Conservation (phyloP, 2,329 filamentous ascomycete genomes). For the Talaromyces piceae region DNA sequence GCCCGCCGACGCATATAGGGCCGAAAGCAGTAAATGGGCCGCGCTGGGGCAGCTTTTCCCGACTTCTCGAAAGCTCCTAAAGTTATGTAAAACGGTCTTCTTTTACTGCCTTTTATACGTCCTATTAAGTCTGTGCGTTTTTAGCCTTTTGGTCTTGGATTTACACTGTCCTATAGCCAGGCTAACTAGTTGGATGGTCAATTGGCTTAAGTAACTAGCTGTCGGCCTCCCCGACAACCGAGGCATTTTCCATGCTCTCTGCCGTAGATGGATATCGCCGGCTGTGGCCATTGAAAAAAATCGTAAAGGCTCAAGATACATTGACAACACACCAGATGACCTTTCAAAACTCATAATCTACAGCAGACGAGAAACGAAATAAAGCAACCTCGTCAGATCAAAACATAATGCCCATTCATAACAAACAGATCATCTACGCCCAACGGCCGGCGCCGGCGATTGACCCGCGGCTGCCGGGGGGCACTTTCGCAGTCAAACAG, state of each 20-base stretch:
- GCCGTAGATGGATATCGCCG: not conserved
- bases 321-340: not conserved
- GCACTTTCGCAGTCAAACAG: constrained; percentile 30
- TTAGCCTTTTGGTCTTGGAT: no score
- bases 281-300: not conserved
- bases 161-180: no score
- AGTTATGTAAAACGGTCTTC: not conserved
- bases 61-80: no score
- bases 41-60: no score
- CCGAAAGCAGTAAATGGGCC: not conserved
- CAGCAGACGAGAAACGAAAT: not conserved
- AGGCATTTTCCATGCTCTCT: not conserved
- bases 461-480: constrained; percentile 25
- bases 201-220: not conserved
- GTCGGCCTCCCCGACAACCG: not conserved
- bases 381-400: not conserved
- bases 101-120: not conserved
- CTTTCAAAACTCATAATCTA: not conserved
- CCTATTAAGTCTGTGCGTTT: not conserved
- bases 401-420: constrained; percentile 18
- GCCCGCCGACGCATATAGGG: not conserved
- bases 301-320: not conserved
- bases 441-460: constrained; percentile 28
- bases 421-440: constrained; percentile 31
- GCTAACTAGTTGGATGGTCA: no score